Percentiles rank a stretch among this genome's conserved stretches.
phyloP scores from a whole-genome alignment of 495 filamentous ascomycete species.

The Penicillium coprophilum region DNA sequence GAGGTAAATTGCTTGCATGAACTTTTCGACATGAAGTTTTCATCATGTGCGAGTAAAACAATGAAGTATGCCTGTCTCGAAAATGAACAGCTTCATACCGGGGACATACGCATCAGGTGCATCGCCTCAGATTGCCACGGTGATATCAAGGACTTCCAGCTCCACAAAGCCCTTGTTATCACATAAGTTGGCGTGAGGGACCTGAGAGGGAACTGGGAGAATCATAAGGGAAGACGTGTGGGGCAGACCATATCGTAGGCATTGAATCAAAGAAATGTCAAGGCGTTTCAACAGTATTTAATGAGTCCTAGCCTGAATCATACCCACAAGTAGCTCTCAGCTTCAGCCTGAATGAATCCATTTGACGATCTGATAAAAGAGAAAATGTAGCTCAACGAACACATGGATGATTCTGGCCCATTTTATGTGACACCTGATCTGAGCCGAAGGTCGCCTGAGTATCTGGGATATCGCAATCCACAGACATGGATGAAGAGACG shows the following conservation, averaged over 20 bases:
- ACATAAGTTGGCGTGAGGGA: too few relatives aligned
- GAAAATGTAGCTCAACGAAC: not conserved
- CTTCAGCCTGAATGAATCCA: not conserved
- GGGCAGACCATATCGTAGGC: not conserved
- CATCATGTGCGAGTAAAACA: not conserved
- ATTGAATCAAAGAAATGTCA: not conserved
- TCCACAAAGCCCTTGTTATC: too few relatives aligned
- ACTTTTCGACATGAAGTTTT: not conserved
- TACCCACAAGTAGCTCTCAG: not conserved
- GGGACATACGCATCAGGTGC: too few relatives aligned
- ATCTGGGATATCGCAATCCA: not conserved
- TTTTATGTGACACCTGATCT: not conserved
- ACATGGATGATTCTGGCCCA: not conserved
- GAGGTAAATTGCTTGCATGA: not conserved
- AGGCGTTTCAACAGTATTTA: not conserved
- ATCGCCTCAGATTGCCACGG: too few relatives aligned
- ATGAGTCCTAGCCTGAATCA: not conserved
- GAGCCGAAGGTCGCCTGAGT: not conserved
- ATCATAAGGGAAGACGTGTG: too few relatives aligned
- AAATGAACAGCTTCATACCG: too few relatives aligned
- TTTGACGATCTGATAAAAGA: not conserved
- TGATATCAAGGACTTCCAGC: too few relatives aligned
- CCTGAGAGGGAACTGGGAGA: too few relatives aligned
- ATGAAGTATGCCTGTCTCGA: not conserved
- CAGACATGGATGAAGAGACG: not conserved